Evolutionary conservation across 2,329 filamentous ascomycete species (phyloP).

Genomic region (Colletotrichum shisoi): DNA sequence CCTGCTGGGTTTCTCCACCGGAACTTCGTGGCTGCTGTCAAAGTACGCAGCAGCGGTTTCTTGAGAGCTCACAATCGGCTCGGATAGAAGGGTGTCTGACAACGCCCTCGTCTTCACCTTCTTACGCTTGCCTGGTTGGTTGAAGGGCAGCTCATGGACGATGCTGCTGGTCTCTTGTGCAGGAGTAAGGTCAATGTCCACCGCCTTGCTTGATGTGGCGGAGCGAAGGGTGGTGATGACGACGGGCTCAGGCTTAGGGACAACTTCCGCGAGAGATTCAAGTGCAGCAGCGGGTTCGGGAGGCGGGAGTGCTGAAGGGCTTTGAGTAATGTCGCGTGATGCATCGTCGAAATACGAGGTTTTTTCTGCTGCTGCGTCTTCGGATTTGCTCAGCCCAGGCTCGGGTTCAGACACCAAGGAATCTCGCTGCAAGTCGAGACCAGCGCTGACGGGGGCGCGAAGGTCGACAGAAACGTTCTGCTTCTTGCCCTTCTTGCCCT

Average conservation of each 20-base stretch:
- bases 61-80: slow-evolving; percentile 42
- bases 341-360: slow-evolving; percentile 21
- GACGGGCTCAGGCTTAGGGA: no score
- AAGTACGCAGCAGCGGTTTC: slow-evolving; percentile 42
- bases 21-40: slow-evolving; percentile 27
- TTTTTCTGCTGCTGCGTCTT: neutral
- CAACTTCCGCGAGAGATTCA: slow-evolving; percentile 4
- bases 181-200: slow-evolving; percentile 46
- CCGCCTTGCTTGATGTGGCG: slow-evolving; percentile 35
- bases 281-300: slow-evolving; percentile 13
- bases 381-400: neutral
- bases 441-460: neutral
- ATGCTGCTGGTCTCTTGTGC: slow-evolving; percentile 49
- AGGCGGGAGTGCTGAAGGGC: slow-evolving; percentile 17
- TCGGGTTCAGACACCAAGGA: neutral
- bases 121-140: slow-evolving; percentile 49
- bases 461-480: slow-evolving; percentile 5
- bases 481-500: slow-evolving; percentile 47
- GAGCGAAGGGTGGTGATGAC: slow-evolving; percentile 22
- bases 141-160: slow-evolving; percentile 51
- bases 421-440: neutral
- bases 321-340: slow-evolving; percentile 8
- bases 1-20: neutral
- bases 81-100: slow-evolving; percentile 43
- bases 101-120: slow-evolving; percentile 46